Base-by-base conservation (phyloP, 1,284 basidiomycete species). In the Puccinia sorghi region DNA sequence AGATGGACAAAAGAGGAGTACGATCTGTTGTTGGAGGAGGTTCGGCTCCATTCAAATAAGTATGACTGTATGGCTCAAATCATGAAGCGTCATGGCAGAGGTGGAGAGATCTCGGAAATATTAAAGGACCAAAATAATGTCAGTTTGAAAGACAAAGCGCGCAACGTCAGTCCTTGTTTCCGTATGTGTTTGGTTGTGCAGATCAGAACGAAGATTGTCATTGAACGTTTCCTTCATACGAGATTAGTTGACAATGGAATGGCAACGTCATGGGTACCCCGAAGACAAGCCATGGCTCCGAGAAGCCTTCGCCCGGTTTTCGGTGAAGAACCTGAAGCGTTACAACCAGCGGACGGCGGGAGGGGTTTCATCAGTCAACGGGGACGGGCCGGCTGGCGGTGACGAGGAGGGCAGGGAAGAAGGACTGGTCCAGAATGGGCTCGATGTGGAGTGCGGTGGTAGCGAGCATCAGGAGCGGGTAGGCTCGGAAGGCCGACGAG, bases 61-160 rank as follows among this genome's bases (percentile, higher is more conserved):
- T 77, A 77, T 41, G 74, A 77, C 57, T 77, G 74, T 37, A 77
- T 77, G 74, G 74, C 74, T n/a, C 74, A 77, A 43, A 77, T 77
- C 66, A 77, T 77, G 39, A 77, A 77, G 39, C 63, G 74, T 15
- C 74, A 77, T 59, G 74, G 74, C 9, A 41, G 57, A 22, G 56
- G 67, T 25, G 74, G 74, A 3, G 74, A 77, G 27, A 37, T 77
- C 11, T 69, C 64, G 22, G 74, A 77, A 43, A 48, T 37, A 12
- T 22, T 77, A 0, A 77, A 69, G 22, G 74, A 77, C 57, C 74
- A 77, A 20, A 77, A 77, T 39, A 77, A 77, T 48, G 74, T 77
- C 17, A 77, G 74, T 22, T 61, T 77, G 39, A 77, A 77, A 43
- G 74, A 77, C 57, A 77, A 77, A 39, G 74, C 74, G 4, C 32